Base-by-base conservation (phyloP, 345 rosid genomes). In the Gynandropsis gynandra region DNA sequence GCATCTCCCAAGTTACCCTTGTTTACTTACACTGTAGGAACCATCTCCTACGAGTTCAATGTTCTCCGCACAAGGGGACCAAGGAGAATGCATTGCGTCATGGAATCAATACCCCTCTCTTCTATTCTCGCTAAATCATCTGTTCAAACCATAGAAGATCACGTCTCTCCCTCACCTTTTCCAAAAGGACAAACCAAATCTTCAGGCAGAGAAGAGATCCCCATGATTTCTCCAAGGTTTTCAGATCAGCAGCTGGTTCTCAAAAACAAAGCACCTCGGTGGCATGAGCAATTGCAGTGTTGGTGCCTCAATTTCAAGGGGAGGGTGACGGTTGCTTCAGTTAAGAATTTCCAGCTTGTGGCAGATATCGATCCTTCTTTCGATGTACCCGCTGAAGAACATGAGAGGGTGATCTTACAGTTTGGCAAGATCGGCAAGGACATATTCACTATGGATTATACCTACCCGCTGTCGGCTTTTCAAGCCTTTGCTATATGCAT, bases 221-320 rank as follows among this genome's bases (percentile, higher is more conserved):
- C 75, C 16, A 36, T 60, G 45, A 16, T 56, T 10, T 41, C 59
- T 42, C 54, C 66, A 24, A 72, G 73, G 47, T 68, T 70, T 35
- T 63, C 42, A 52, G 78, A 74, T 43, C 82, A 83, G 13, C 82
- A 87, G 1, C 61, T 90, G 54, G 60, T 75, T 62, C 92, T 90
- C 16, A 87, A 76, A 59, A 90, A 87, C 74, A 87, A 87, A 66
- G 71, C 92, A 15, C 96, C 96, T 24, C 74, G 98, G 67, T 90
- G 98, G 98, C 96, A 90, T 9, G 98, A 87, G 69, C 95, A 90
- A 61, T 76, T 90, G 44, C 96, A 90, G 43, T 90, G 98, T 48
- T 90, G 96, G 98, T 90, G 96, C 67, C 80, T 90, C 35, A 90
- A 90, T 63, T 90, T 90, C 79, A 73, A 74, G 32, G 98, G 95